Evolutionary conservation across 176 grass and related monocot species (phyloP), one percentile per base, ranked within the genome.

Genomic region (Poa annua): DNA sequence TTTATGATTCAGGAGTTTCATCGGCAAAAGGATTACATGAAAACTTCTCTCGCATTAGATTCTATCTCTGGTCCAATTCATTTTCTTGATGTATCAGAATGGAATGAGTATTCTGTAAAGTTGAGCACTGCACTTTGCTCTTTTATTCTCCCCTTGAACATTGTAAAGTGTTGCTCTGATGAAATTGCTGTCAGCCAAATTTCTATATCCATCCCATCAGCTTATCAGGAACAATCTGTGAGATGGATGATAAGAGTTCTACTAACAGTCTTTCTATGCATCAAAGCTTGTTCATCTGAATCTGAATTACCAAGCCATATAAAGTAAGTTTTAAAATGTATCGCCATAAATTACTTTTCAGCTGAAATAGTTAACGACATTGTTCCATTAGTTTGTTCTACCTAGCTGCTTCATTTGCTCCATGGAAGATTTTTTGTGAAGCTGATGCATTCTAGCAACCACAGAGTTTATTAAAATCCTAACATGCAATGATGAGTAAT

Each of bases 241-340:
- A 93, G 94, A 87, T 97, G 91, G 94, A 83, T 93, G 15, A 91
- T 97, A 42, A 97, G 90, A 83, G 85, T 93, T 86, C 88, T 93
- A 78, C 61, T 91, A 78, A 93, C 91, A 45, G 81, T 93, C n/a
- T 97, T 91, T 76, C 86, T 91, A 69, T 97, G 90, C 81, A 93
- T 97, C 81, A 93, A 88, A 65, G 86, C 94, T 35, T 93, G 86
- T 71, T 79, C 88, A 69, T 88, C 55, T 69, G 88, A 93, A 72
- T 87, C 85, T 7, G 85, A 88, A 68, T 77, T 93, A 69, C 88
- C 91, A 61, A 74, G 89, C 73, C 88, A 97, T 79, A 89, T 93
- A 91, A 93, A 91, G 94, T 97, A 65, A 84, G 71, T 36, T 83
- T 75, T 80, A 15, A 75, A 24, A 45, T 73, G 44, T 73, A 32